Conservation (phyloP, 1,139 yeast genomes). For the Geotrichum aggregatum region DNA sequence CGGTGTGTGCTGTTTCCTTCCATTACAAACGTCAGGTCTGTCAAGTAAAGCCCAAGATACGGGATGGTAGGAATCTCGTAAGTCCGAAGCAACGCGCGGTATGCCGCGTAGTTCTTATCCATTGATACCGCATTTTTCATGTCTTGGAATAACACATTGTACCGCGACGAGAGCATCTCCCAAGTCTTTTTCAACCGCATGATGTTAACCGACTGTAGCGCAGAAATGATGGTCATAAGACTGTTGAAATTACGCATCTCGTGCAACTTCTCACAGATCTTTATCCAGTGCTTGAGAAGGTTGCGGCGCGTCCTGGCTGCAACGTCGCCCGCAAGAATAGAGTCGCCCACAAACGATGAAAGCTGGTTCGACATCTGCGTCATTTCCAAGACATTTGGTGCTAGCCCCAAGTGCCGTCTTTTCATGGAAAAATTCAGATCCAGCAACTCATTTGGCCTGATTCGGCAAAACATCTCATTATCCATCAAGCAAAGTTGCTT, state of each 20-base stretch:
- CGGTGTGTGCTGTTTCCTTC: conserved; percentile 77
- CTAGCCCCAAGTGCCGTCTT: conserved; percentile 53
- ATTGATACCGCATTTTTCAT: conserved; percentile 74
- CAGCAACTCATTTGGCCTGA: conserved; percentile 68
- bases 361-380: conserved; percentile 72
- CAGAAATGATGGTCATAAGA: conserved; percentile 76
- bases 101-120: conserved; percentile 73
- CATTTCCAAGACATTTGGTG: conserved; percentile 69
- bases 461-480: conserved; percentile 60
- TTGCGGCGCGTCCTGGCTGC: conserved; percentile 51
- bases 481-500: conserved; percentile 81
- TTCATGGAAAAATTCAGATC: conserved; percentile 69
- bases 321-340: conserved; percentile 45
- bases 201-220: conserved; percentile 76
- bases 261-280: conserved; percentile 72
- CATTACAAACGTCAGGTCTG: conserved; percentile 79
- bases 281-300: conserved; percentile 74
- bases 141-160: conserved; percentile 61
- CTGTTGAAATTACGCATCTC: conserved; percentile 81
- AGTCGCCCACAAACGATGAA: conserved; percentile 78
- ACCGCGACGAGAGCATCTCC: conserved; percentile 62
- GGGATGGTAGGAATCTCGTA: conserved; percentile 73
- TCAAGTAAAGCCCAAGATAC: conserved; percentile 74
- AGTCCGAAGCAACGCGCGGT: conserved; percentile 61
- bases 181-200: conserved; percentile 65